A percentile compares a stretch with the other conserved stretches of the same genome.
Evolutionary conservation across 352 stramenopile genomes (phyloP).

Genomic region (Phytophthora megakarya): DNA sequence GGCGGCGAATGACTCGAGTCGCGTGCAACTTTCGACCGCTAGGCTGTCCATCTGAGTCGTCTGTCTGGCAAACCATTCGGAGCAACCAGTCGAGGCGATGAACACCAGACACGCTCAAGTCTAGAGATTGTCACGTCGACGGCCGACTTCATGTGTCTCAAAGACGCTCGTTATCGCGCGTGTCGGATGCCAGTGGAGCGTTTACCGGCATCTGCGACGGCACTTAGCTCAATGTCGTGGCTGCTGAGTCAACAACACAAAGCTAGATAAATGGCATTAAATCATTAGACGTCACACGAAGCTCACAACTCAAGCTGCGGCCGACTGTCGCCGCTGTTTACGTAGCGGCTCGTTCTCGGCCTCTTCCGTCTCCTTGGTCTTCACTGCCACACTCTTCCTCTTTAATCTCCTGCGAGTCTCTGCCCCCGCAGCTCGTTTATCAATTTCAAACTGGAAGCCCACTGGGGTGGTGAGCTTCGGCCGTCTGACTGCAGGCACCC

Average conservation of each 20-base stretch:
- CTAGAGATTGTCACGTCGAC: conserved; percentile 9
- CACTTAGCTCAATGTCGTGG: neutral
- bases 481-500: conserved; percentile 68
- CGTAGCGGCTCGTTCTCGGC: conserved; percentile 18
- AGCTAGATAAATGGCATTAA: conserved; percentile 31
- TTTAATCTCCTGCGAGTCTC: conserved; percentile 35
- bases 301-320: conserved; percentile 9
- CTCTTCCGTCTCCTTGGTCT: conserved; percentile 11
- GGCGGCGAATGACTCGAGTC: conserved; percentile 12
- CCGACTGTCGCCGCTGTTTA: conserved; percentile 34
- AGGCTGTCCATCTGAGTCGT: conserved; percentile 34
- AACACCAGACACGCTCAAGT: neutral
- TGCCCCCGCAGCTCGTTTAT: conserved; percentile 58
- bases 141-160: conserved; percentile 26
- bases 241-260: conserved; percentile 5
- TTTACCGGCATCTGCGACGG: conserved; percentile 3
- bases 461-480: conserved; percentile 70
- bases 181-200: conserved; percentile 12
- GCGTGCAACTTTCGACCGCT: neutral
- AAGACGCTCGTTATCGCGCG: neutral
- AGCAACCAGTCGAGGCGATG: neutral
- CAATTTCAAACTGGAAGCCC: conserved; percentile 70
- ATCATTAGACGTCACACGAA: conserved; percentile 20
- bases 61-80: conserved; percentile 12
- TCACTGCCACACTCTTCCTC: conserved; percentile 33